These are phyloP conservation scores for Podila horticola DNA, from an alignment of 192 early-diverging fungal species.

Conservation along the genomic window DNA sequence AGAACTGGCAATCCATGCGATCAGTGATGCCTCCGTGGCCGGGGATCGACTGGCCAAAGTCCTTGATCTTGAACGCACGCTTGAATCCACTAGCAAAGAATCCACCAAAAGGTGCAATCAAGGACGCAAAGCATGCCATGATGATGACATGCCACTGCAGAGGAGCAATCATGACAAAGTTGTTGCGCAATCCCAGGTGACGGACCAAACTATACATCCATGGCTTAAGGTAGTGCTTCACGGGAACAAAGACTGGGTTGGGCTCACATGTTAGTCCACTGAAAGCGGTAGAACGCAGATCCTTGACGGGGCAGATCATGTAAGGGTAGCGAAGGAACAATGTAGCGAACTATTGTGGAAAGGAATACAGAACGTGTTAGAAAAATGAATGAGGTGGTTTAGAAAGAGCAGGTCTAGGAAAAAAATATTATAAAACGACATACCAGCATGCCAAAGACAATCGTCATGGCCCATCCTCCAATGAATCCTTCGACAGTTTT, in stretches of 20 bases:
- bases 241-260: slow-evolving; percentile 65
- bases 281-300: slow-evolving; percentile 60
- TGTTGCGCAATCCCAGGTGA: slow-evolving; percentile 37
- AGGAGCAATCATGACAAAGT: slow-evolving; percentile 77
- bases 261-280: slow-evolving; percentile 63
- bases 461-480: slow-evolving; percentile 86
- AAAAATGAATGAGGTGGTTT: background rate
- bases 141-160: slow-evolving; percentile 90
- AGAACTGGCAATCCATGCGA: slow-evolving; percentile 98
- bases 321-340: slow-evolving; percentile 64
- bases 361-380: background rate
- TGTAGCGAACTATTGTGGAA: slow-evolving; percentile 51
- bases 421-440: slow-evolving; percentile 8
- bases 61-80: slow-evolving; percentile 97
- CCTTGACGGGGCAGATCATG: slow-evolving; percentile 70
- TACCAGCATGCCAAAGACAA: slow-evolving; percentile 88
- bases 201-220: slow-evolving; percentile 53
- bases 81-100: slow-evolving; percentile 98
- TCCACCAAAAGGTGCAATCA: slow-evolving; percentile 98
- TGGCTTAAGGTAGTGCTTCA: slow-evolving; percentile 53
- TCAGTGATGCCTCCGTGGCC: slow-evolving; percentile 98
- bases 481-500: slow-evolving; percentile 99
- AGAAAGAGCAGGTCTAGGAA: background rate
- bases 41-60: slow-evolving; percentile 96
- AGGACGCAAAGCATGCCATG: slow-evolving; percentile 90